phyloP scores from a whole-genome alignment of 306 rosid species.

The Oemleria cerasiformis region DNA sequence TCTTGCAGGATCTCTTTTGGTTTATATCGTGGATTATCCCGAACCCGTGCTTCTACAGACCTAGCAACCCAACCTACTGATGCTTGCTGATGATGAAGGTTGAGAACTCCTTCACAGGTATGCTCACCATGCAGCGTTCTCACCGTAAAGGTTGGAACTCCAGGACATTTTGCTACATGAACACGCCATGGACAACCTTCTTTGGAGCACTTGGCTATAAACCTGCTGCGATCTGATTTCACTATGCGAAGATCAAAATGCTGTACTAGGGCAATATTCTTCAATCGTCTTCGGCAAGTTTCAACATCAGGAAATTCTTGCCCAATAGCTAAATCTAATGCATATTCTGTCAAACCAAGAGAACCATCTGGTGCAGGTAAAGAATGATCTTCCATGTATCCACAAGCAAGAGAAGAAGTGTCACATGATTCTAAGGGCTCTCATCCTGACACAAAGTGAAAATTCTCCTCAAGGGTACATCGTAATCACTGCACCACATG shows the following conservation, averaged over 20 bases:
- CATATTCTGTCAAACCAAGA: conserved; percentile 41
- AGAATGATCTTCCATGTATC: conserved; percentile 36
- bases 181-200: conserved; percentile 99
- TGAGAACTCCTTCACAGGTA: conserved; percentile 92
- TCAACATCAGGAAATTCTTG: conserved; percentile 98
- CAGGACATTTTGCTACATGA: conserved; percentile 97
- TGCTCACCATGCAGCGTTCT: conserved; percentile 90
- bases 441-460: conserved; percentile 33
- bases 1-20: conserved; percentile 95
- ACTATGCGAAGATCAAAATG: conserved; percentile 97
- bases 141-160: conserved; percentile 88
- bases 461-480: conserved; percentile 27
- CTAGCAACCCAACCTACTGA: conserved; percentile 99
- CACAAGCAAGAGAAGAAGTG: conserved; percentile 4
- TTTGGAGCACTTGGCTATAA: conserved; percentile 97
- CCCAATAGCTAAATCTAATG: conserved; percentile 62
- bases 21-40: conserved; percentile 93
- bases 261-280: conserved; percentile 92
- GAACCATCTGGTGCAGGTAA: conserved; percentile 42
- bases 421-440: conserved; percentile 48
- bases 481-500: conserved; percentile 36
- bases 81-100: conserved; percentile 98
- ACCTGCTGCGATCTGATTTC: conserved; percentile 97
- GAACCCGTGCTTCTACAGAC: conserved; percentile 87
- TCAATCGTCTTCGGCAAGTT: conserved; percentile 90